phyloP scores from a whole-genome alignment of 202 grass and related monocot species.

The Digitaria exilis region DNA sequence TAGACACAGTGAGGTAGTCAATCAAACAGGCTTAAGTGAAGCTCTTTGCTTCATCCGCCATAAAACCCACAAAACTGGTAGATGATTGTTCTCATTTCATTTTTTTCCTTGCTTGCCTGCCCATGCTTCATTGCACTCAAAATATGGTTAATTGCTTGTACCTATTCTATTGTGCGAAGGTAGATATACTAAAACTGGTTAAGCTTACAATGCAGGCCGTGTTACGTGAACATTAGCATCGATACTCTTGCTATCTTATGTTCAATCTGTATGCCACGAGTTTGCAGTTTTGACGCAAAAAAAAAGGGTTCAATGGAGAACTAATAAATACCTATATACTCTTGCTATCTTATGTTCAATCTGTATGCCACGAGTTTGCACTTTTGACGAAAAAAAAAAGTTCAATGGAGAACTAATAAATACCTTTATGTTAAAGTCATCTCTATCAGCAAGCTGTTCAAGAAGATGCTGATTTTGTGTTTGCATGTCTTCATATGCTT shows the following conservation, averaged over 20 bases:
- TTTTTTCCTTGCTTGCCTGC: neutral
- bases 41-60: neutral
- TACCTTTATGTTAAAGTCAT: conserved; percentile 99
- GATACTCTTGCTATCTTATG: neutral
- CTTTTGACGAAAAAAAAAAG: neutral
- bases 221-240: neutral
- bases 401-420: conserved; percentile 28
- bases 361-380: neutral
- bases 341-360: neutral
- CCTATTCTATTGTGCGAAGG: neutral
- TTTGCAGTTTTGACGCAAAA: too few relatives aligned
- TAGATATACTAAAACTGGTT: neutral
- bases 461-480: conserved; percentile 89
- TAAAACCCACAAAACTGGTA: neutral
- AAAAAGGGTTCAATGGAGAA: too few relatives aligned
- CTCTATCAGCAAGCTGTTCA: conserved; percentile 89
- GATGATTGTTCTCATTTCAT: neutral
- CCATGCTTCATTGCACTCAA: neutral
- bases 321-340: too few relatives aligned
- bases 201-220: conserved; percentile 1
- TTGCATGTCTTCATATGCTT: conserved; percentile 99
- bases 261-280: too few relatives aligned
- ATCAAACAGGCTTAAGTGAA: too few relatives aligned
- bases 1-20: too few relatives aligned
- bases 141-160: neutral